Conservation (phyloP, 352 stramenopile genomes). For the Phytophthora colocasiae region DNA sequence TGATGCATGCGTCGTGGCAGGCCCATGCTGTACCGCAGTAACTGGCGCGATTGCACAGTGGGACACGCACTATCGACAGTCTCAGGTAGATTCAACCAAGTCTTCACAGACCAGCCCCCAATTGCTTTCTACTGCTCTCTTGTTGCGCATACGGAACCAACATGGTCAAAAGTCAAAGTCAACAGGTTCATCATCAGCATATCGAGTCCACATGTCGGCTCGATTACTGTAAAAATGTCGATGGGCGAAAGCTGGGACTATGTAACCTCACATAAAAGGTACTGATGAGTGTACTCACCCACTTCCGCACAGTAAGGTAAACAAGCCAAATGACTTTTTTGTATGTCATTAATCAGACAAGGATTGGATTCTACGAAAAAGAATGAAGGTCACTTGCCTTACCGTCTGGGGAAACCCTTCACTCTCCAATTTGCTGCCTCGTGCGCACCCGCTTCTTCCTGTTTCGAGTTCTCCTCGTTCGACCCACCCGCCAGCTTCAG, state of each 20-base stretch:
- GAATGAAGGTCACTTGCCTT: background rate
- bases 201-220: too few species aligned
- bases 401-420: constrained; percentile 1
- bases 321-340: constrained; percentile 16
- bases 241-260: too few species aligned
- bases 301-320: background rate
- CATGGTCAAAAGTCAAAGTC: too few species aligned
- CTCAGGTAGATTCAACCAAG: background rate
- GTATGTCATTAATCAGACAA: constrained; percentile 15
- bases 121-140: too few species aligned
- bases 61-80: background rate
- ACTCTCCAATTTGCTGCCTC: constrained; percentile 27
- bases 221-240: too few species aligned
- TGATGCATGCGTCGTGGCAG: too few species aligned
- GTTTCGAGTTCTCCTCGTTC: background rate
- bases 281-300: constrained; percentile 14
- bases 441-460: constrained; percentile 3
- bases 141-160: too few species aligned
- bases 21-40: too few species aligned
- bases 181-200: too few species aligned
- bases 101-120: too few species aligned
- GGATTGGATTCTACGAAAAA: constrained; percentile 12
- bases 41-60: too few species aligned
- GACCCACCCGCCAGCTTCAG: background rate
- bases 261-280: background rate